Evolutionary conservation across 805 yeast genomes (phyloP).

Genomic region (Scheffersomyces spartinae): DNA sequence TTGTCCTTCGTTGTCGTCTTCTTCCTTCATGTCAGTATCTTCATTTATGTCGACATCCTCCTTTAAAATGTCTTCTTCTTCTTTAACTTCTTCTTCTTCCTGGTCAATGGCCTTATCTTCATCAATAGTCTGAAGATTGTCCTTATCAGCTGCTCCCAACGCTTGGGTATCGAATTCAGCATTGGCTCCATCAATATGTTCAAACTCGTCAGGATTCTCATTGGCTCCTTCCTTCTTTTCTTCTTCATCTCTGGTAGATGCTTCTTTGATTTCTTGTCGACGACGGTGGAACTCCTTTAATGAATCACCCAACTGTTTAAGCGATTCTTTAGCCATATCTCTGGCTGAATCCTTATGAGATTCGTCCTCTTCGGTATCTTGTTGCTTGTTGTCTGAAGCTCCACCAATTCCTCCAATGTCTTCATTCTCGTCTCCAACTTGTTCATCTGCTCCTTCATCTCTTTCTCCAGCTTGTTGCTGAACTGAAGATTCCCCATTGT

Average conservation of each 20-base stretch:
- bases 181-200: slow-evolving; percentile 71
- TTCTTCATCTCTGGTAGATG: slow-evolving; percentile 32
- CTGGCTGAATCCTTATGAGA: slow-evolving; percentile 41
- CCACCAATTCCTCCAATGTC: slow-evolving; percentile 61
- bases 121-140: slow-evolving; percentile 64
- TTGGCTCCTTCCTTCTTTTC: slow-evolving; percentile 44
- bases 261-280: slow-evolving; percentile 75
- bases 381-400: slow-evolving; percentile 29
- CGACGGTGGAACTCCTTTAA: slow-evolving; percentile 86
- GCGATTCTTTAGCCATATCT: slow-evolving; percentile 60
- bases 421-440: slow-evolving; percentile 45
- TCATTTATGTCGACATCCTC: slow-evolving; percentile 18
- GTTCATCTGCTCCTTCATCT: slow-evolving; percentile 51
- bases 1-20: slow-evolving; percentile 11
- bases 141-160: slow-evolving; percentile 77
- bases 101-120: slow-evolving; percentile 79
- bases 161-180: slow-evolving; percentile 82
- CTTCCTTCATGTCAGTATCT: slow-evolving; percentile 18
- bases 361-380: slow-evolving; percentile 27
- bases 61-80: slow-evolving; percentile 11
- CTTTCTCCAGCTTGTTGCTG: slow-evolving; percentile 49
- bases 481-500: slow-evolving; percentile 46
- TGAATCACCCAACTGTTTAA: slow-evolving; percentile 86
- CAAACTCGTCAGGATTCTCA: slow-evolving; percentile 75
- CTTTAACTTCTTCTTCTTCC: slow-evolving; percentile 25